Evolutionary conservation across 2,329 filamentous ascomycete genomes (phyloP).

Genomic region (Fusarium neocosmosporiellum): DNA sequence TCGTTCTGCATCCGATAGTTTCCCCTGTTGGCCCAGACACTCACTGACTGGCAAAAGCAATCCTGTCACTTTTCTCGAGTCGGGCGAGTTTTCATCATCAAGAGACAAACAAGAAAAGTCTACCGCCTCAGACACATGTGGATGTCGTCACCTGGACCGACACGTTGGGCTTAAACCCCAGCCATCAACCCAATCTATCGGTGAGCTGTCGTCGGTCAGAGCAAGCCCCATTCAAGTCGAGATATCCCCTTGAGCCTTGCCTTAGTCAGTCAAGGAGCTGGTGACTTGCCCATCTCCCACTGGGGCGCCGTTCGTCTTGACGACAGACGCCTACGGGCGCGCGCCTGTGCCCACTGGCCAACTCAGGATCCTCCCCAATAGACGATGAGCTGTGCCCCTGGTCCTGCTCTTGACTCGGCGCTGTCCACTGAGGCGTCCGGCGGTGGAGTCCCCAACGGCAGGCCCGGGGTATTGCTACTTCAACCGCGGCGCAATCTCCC

Average conservation of each 20-base stretch:
- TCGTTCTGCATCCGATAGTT: slow-evolving; percentile 13
- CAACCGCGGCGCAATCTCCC: slow-evolving; percentile 37
- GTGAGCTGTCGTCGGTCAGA: slow-evolving; percentile 10
- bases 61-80: slow-evolving; percentile 6
- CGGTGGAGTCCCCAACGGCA: slow-evolving; percentile 38
- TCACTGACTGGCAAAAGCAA: slow-evolving; percentile 17
- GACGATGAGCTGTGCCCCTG: not conserved
- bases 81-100: not conserved
- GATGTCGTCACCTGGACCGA: slow-evolving; percentile 27
- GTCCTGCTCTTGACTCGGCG: slow-evolving; percentile 38
- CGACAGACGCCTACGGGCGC: slow-evolving; percentile 15
- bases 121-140: slow-evolving; percentile 15
- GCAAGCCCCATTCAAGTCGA: not conserved
- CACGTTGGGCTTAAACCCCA: slow-evolving; percentile 6
- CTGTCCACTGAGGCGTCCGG: slow-evolving; percentile 34
- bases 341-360: slow-evolving; percentile 31
- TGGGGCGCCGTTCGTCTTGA: not conserved
- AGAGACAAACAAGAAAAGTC: slow-evolving; percentile 14
- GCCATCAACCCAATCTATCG: slow-evolving; percentile 26
- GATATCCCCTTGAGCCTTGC: not conserved
- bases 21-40: not conserved
- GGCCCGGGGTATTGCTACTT: slow-evolving; percentile 39
- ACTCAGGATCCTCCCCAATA: slow-evolving; percentile 18
- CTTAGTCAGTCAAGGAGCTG: slow-evolving; percentile 1
- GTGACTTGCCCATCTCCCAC: slow-evolving; percentile 5